These are phyloP conservation scores for Trichothecium roseum DNA, from an alignment of 2,329 filamentous ascomycete genomes.

Conservation along the genomic window DNA sequence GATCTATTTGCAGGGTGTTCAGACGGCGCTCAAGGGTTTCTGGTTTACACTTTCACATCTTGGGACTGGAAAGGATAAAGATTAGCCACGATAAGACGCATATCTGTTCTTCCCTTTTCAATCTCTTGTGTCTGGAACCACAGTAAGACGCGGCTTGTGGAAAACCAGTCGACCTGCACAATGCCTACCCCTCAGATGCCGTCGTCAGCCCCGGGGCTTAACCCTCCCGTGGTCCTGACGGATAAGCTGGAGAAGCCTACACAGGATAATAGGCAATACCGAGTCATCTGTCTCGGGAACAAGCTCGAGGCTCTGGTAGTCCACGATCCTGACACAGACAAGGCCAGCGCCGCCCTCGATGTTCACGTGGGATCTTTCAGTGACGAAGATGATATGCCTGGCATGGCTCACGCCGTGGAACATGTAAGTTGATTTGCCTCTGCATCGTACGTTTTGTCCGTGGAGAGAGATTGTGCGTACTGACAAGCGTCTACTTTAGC, in stretches of 20 bases:
- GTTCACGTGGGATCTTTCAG: conserved; percentile 95
- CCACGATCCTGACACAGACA: conserved; percentile 90
- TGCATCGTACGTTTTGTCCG: conserved; percentile 8
- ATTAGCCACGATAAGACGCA: too few relatives aligned
- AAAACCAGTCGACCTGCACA: conserved; percentile 4
- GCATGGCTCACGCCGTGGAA: conserved; percentile 93
- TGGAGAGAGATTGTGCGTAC: conserved; percentile 6
- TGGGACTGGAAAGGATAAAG: too few relatives aligned
- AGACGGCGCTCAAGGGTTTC: too few relatives aligned
- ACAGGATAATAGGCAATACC: conserved; percentile 77
- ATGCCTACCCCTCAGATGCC: conserved; percentile 23
- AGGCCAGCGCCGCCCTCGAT: conserved; percentile 89
- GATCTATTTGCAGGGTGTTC: too few relatives aligned
- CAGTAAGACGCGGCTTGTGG: background rate
- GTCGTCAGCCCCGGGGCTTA: conserved; percentile 18
- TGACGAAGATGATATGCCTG: conserved; percentile 81
- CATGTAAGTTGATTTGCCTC: conserved; percentile 48
- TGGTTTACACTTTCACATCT: too few relatives aligned
- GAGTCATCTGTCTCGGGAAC: conserved; percentile 77
- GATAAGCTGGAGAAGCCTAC: conserved; percentile 73
- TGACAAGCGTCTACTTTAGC: conserved; percentile 23
- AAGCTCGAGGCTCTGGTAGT: conserved; percentile 85
- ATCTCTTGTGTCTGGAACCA: background rate
- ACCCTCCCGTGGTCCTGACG: conserved; percentile 37
- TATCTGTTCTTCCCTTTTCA: too few relatives aligned